Evolutionary conservation across 2,329 filamentous ascomycete species (phyloP).

Genomic region (Scedosporium boydii): DNA sequence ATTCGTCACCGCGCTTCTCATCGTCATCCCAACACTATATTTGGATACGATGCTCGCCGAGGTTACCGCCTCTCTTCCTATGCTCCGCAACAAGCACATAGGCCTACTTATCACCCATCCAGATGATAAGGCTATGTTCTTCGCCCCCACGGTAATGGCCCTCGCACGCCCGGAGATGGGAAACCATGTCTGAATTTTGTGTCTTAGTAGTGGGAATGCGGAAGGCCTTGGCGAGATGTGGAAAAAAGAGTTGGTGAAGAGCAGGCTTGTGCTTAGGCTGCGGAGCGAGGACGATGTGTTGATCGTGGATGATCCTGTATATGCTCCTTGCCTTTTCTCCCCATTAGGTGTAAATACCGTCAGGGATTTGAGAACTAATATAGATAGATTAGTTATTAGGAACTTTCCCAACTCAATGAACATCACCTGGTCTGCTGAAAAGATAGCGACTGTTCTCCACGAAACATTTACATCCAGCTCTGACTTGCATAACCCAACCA

Average conservation of each 20-base stretch:
- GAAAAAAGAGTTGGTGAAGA: conserved; percentile 74
- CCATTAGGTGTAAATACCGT: neutral
- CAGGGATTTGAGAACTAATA: neutral
- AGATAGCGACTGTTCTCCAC: conserved; percentile 61
- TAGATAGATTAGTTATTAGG: conserved; percentile 16
- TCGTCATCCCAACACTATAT: conserved; percentile 41
- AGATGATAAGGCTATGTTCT: conserved; percentile 99
- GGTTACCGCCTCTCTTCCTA: conserved; percentile 45
- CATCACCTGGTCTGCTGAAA: conserved; percentile 59
- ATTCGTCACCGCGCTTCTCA: conserved; percentile 21
- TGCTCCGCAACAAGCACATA: conserved; percentile 72
- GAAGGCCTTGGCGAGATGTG: conserved; percentile 78
- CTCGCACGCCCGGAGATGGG: conserved; percentile 71
- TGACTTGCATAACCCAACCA: conserved; percentile 37
- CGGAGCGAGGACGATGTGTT: conserved; percentile 68
- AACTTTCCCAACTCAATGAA: conserved; percentile 90
- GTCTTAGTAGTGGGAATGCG: conserved; percentile 80
- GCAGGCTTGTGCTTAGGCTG: conserved; percentile 67
- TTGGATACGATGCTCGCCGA: conserved; percentile 38
- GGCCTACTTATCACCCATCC: conserved; percentile 92
- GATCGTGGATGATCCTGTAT: conserved; percentile 68
- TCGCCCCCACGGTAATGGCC: conserved; percentile 79
- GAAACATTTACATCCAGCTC: conserved; percentile 64
- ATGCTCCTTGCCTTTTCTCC: conserved; percentile 11
- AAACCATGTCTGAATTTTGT: conserved; percentile 91